A percentile compares a stretch with the other conserved stretches of the same genome.
These are phyloP conservation scores for Phytopythium chamaehyphon DNA, from an alignment of 352 stramenopile genomes.

Conservation along the genomic window DNA sequence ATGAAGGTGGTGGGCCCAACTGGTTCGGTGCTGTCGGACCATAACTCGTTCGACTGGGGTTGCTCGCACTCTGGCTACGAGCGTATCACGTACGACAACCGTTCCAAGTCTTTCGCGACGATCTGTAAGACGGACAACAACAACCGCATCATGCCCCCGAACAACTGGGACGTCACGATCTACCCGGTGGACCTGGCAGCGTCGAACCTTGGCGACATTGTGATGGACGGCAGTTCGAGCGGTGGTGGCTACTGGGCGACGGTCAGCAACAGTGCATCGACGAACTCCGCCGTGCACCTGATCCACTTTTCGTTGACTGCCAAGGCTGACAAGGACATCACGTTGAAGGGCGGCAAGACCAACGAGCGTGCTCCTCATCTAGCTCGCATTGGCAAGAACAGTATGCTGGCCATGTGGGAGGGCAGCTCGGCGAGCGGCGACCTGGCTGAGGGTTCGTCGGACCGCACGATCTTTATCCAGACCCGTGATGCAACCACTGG, in stretches of 20 bases:
- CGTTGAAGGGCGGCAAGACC: constrained; percentile 34
- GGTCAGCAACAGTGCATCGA: constrained; percentile 43
- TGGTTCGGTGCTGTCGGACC: constrained; percentile 28
- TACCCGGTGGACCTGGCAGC: constrained; percentile 48
- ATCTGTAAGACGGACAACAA: constrained; percentile 72
- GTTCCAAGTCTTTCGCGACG: constrained; percentile 33
- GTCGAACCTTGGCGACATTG: constrained; percentile 48
- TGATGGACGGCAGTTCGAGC: constrained; percentile 19
- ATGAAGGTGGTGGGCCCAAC: constrained; percentile 57
- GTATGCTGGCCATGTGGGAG: constrained; percentile 48
- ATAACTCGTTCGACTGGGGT: constrained; percentile 50
- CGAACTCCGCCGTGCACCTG: constrained; percentile 49
- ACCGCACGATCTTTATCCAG: constrained; percentile 47
- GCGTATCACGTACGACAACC: constrained; percentile 50
- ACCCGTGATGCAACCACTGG: constrained; percentile 37
- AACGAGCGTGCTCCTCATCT: constrained; percentile 54
- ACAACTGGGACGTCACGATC: constrained; percentile 47
- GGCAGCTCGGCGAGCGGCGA: constrained; percentile 34
- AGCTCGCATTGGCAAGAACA: constrained; percentile 30
- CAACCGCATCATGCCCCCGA: constrained; percentile 63
- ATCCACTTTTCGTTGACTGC: constrained; percentile 54
- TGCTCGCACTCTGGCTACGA: constrained; percentile 63
- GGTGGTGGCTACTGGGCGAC: constrained; percentile 60
- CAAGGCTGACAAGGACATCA: constrained; percentile 40
- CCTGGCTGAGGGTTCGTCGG: constrained; percentile 14